Evolutionary conservation across 164 flowering plant species (phyloP), one percentile per base, ranked within the genome.

Genomic region (Protea cynaroides): DNA sequence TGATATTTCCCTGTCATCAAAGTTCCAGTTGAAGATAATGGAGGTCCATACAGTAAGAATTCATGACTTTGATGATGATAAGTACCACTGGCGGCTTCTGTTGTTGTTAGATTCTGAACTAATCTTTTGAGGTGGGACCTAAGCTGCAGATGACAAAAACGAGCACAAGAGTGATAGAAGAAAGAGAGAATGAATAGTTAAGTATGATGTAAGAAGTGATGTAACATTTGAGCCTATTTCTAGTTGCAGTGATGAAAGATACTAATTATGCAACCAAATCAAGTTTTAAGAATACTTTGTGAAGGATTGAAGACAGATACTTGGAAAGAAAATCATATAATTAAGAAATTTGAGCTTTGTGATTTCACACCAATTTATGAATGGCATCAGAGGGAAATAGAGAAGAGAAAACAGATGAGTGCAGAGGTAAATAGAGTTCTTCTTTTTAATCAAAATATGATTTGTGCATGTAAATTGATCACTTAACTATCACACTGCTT

Each of bases 381-480:
- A 40, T 95, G 99, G 99, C 88, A 83, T 77, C 82, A 85, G 68
- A 71, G 34, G 38, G 97, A 92, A 75, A 95, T 90, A 75, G 99
- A 95, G 80, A 91, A 87, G 84, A 95, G 87, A 82, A 95, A 95
- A 68, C 97, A 90, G 74, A 86, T 92, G 97, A 95, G 65, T 64
- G 29, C 92, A 44, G 99, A 90, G 21, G 99, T 95, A 75, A 80
- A 0, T 0, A 87, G 52, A 49, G 7, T 49, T 15, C 52, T 49
- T 49, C 6, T 18, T 13, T 40, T 40, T 40, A 10, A 40, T 40
- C 46, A 40, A 40, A 29, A 40, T 12, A 40, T 6, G 14, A 40
- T 29, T 3, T 40, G 14, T 40, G 46, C 46, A 40, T 9, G 46
- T 40, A 40, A 40, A 1, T 40, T 8, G 46, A 40, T 1, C 7